A percentile compares a stretch with the other conserved stretches of the same genome.
These are phyloP conservation scores for Elsinoe necatrix DNA, from an alignment of 2,329 filamentous ascomycete genomes.

Conservation along the genomic window DNA sequence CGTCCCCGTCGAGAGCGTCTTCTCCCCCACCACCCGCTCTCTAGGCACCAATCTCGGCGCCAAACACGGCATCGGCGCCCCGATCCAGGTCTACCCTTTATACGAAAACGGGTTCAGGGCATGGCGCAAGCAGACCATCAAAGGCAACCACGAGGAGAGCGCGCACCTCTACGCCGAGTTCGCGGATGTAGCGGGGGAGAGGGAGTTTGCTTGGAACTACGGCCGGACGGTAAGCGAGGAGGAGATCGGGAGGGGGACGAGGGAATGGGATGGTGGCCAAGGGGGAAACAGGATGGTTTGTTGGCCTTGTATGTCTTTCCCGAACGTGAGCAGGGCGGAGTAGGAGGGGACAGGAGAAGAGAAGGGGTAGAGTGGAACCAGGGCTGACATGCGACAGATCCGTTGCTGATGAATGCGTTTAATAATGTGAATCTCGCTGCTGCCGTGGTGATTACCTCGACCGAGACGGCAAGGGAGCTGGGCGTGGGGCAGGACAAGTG, in stretches of 20 bases:
- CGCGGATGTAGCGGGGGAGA: conserved; percentile 46
- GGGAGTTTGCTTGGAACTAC: conserved; percentile 51
- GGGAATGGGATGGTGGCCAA: conserved; percentile 25
- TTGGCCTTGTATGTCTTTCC: conserved; percentile 48
- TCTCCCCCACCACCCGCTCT: conserved; percentile 43
- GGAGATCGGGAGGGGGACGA: conserved; percentile 48
- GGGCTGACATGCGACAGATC: conserved; percentile 44
- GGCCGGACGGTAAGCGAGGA: conserved; percentile 39
- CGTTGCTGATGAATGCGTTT: conserved; percentile 63
- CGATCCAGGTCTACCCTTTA: conserved; percentile 59
- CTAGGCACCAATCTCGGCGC: conserved; percentile 38
- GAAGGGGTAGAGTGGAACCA: no score
- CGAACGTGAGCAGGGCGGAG: no score
- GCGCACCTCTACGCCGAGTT: conserved; percentile 54
- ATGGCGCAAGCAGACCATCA: conserved; percentile 44
- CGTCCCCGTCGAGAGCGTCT: conserved; percentile 34
- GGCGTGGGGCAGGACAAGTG: conserved; percentile 49
- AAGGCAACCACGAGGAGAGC: conserved; percentile 52
- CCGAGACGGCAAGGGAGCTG: conserved; percentile 45
- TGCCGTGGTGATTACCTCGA: conserved; percentile 53
- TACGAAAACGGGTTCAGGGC: conserved; percentile 59
- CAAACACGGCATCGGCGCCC: conserved; percentile 51
- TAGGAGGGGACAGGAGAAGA: no score
- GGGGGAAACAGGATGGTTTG: conserved; percentile 56
- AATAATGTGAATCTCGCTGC: conserved; percentile 59